phyloP scores from a whole-genome alignment of 495 filamentous ascomycete genomes.

The Patellaria atrata region DNA sequence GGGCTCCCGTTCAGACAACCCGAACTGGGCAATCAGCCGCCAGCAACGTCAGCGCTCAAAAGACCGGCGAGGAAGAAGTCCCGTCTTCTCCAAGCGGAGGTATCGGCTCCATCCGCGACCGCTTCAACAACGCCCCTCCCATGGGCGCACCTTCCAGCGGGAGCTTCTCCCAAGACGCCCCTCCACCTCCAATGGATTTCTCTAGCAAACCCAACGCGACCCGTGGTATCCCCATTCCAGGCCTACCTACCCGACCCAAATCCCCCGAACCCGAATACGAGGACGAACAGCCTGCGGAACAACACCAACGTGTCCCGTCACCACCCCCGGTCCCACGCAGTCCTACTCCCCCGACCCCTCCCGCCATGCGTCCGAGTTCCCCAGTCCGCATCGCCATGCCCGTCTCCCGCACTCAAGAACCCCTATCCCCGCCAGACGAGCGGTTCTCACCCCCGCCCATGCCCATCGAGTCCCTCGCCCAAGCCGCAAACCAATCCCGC shows the following conservation, averaged over 20 bases:
- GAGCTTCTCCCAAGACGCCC: constrained; percentile 34
- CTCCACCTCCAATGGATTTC: constrained; percentile 47
- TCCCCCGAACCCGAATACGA: constrained; percentile 38
- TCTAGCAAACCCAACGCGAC: constrained; percentile 44
- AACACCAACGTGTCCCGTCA: constrained; percentile 36
- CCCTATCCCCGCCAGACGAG: constrained; percentile 38
- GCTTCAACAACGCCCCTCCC: constrained; percentile 54
- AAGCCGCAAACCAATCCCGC: constrained; percentile 45
- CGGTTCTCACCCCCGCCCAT: constrained; percentile 37
- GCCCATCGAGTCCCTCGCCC: constrained; percentile 41
- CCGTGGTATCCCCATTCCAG: constrained; percentile 57
- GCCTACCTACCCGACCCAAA: constrained; percentile 47
- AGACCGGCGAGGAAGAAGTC: constrained; percentile 38
- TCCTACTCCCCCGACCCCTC: constrained; percentile 44
- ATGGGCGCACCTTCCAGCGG: constrained; percentile 43
- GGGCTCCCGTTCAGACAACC: constrained; percentile 67
- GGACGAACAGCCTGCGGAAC: constrained; percentile 34
- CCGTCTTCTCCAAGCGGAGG: constrained; percentile 41
- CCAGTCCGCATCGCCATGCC: constrained; percentile 83
- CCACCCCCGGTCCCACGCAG: constrained; percentile 46
- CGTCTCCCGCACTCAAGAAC: constrained; percentile 46
- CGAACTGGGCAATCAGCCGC: constrained; percentile 48
- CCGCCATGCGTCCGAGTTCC: too few species aligned
- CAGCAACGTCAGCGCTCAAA: constrained; percentile 42
- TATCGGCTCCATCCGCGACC: constrained; percentile 58